Conservation (phyloP, 345 rosid genomes). For the Combretum micranthum region DNA sequence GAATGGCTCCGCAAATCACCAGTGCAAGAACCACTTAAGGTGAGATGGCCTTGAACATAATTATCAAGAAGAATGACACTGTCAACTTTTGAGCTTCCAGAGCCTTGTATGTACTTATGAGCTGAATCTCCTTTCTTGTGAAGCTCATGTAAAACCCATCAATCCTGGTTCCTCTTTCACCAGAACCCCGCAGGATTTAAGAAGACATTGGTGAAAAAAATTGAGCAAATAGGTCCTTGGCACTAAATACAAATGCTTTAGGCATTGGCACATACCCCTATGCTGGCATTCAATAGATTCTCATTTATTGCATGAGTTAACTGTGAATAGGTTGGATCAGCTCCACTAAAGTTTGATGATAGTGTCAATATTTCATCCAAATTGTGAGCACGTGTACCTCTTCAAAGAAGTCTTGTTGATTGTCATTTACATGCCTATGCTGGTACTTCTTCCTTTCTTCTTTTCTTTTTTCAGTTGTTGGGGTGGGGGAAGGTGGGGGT, state of each 20-base stretch:
- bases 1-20: conserved; percentile 44
- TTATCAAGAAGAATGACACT: conserved; percentile 82
- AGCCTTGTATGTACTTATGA: conserved; percentile 69
- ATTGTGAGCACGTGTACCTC: no score
- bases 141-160: conserved; percentile 59
- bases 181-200: conserved; percentile 33
- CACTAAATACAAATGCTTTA: neutral
- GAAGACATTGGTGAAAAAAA: neutral
- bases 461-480: no score
- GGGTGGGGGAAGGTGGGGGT: no score
- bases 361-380: no score
- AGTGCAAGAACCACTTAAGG: conserved; percentile 29
- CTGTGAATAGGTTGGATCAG: conserved; percentile 36
- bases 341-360: conserved; percentile 48
- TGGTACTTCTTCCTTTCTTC: no score
- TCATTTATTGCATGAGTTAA: conserved; percentile 48
- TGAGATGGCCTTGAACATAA: conserved; percentile 38
- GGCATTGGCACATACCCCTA: conserved; percentile 26
- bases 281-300: conserved; percentile 39
- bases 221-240: neutral
- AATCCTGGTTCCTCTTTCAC: conserved; percentile 40
- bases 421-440: no score
- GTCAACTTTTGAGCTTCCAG: conserved; percentile 51
- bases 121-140: conserved; percentile 78
- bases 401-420: no score